Base-by-base conservation (phyloP, 139 green algal species). In the Trebouxia sp. region DNA sequence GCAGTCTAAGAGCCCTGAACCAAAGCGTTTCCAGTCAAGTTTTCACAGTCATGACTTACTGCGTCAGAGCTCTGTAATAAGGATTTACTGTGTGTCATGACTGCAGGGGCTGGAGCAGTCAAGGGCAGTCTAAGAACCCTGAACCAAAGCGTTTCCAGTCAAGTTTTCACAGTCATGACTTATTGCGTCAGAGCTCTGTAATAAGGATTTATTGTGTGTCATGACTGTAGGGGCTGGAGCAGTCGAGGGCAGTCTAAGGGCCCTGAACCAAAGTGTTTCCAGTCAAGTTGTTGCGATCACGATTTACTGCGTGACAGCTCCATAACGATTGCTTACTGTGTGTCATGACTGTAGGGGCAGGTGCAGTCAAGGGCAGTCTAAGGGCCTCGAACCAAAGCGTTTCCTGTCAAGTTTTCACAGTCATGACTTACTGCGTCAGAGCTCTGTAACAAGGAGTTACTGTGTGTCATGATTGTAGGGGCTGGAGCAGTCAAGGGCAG, bases 261-360 rank as follows among this genome's bases (percentile, higher is more conserved):
- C 89, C 10, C 87, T 97, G 24, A 89, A 93, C 70, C 90, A 96
- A 89, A 89, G 81, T 62, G 69, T 97, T 24, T 92, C 85, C 37
- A 32, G 35, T 22, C 51, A 78, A 35, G 66, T 75, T 24, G 62
- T 56, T 12, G 48, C 75, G 41, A 50, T 90, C 20, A 79, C 90
- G 79, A 50, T 56, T 53, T 74, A 87, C 47, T 69, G 78, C 0
- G 72, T 56, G 39, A 88, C 85, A 42, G 51, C 91, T 72, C 53
- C 92, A 30, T 78, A 84, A 48, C 89, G 90, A n/a, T n/a, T n/a
- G n/a, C n/a, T n/a, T n/a, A n/a, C n/a, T 81, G 83, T 97, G 38
- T n/a, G n/a, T n/a, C n/a, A 83, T 97, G 38, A 75, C 80, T 0
- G 86, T 78, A 28, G 94, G 77, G 24, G 45, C 76, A 74, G 78